Percentiles rank a stretch among this genome's conserved stretches.
These are phyloP conservation scores for Coemansia aciculifera DNA, from an alignment of 192 early-diverging fungal genomes.

Conservation along the genomic window DNA sequence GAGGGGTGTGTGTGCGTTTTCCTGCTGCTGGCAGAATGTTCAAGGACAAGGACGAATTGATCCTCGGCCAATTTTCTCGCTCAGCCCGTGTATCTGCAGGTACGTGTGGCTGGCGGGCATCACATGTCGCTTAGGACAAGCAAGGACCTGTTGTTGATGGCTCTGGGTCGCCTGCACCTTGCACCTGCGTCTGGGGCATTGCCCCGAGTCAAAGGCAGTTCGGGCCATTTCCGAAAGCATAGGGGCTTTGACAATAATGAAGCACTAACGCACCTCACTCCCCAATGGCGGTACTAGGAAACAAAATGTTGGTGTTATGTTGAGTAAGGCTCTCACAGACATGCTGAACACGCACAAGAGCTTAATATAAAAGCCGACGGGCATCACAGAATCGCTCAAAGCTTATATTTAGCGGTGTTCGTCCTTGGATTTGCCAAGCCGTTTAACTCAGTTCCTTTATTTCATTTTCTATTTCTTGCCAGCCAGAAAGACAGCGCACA, in stretches of 20 bases:
- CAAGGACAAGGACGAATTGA: background rate
- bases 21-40: background rate
- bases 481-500: background rate
- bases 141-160: background rate
- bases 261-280: background rate
- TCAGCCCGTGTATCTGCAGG: background rate
- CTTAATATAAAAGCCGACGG: background rate
- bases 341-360: background rate
- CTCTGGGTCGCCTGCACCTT: background rate
- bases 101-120: slow-evolving; percentile 11
- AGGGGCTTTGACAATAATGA: background rate
- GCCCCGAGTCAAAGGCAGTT: slow-evolving; percentile 7
- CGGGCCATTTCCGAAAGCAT: slow-evolving; percentile 14
- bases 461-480: background rate
- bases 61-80: background rate
- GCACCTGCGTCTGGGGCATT: slow-evolving; percentile 8
- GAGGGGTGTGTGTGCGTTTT: background rate
- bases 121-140: background rate
- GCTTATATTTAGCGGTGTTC: background rate
- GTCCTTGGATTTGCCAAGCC: slow-evolving; percentile 5
- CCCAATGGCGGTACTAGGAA: background rate
- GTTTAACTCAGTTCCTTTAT: background rate
- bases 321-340: background rate
- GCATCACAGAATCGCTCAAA: background rate
- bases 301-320: background rate